Conservation (phyloP, 306 rosid genomes). For the Gynostemma pentaphyllum region DNA sequence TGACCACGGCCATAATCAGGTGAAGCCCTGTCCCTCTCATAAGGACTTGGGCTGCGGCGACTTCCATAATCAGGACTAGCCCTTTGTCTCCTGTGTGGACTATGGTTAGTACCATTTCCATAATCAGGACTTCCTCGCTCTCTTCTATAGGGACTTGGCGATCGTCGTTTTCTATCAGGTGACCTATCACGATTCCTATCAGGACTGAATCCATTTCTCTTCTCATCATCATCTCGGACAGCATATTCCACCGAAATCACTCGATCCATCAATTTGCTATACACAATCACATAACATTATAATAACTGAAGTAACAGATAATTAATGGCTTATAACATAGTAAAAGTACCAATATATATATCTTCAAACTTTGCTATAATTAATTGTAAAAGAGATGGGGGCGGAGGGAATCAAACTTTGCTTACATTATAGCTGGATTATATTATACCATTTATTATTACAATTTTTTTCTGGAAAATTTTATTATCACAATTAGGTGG, state of each 20-base stretch:
- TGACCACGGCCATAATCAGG: slow-evolving; percentile 49
- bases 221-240: slow-evolving; percentile 73
- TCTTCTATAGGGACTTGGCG: slow-evolving; percentile 76
- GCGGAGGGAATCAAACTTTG: background rate
- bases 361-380: no score
- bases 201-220: slow-evolving; percentile 71
- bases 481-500: background rate
- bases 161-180: slow-evolving; percentile 67
- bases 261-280: slow-evolving; percentile 88
- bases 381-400: no score
- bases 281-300: slow-evolving; percentile 16
- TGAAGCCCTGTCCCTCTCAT: slow-evolving; percentile 46
- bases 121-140: slow-evolving; percentile 98
- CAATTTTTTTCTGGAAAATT: no score
- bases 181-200: slow-evolving; percentile 60
- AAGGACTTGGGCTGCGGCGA: slow-evolving; percentile 52
- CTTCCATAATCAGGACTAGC: slow-evolving; percentile 78
- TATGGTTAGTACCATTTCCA: slow-evolving; percentile 62
- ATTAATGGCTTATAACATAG: background rate
- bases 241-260: slow-evolving; percentile 95
- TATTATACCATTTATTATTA: no score
- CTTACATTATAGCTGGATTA: no score
- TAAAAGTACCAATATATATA: background rate
- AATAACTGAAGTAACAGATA: background rate
- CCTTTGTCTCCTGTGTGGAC: slow-evolving; percentile 58